A percentile compares a stretch with the other conserved stretches of the same genome.
Evolutionary conservation across 208 protist genomes (phyloP).

Genomic region (Kentomonas sorsogonicus): DNA sequence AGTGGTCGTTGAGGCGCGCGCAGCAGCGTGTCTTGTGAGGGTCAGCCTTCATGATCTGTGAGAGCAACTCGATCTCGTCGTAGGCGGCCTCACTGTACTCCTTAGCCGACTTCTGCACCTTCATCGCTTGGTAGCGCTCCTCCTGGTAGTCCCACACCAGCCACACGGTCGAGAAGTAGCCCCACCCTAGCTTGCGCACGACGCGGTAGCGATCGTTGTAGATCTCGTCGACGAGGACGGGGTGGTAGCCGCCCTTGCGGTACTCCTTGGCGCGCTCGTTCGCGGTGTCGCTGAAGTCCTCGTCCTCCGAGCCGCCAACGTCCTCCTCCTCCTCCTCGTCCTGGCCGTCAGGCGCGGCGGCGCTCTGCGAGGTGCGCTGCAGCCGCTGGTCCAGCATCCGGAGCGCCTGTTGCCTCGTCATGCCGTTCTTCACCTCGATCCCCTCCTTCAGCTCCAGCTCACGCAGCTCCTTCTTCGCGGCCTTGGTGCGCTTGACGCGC

Average conservation of each 20-base stretch:
- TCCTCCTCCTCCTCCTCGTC: constrained; percentile 37
- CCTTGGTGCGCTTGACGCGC: constrained; percentile 20
- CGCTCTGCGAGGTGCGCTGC: neutral
- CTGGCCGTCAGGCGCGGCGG: constrained; percentile 16
- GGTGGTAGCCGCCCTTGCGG: constrained; percentile 96
- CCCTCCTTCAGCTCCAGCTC: constrained; percentile 34
- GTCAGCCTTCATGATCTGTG: constrained; percentile 78
- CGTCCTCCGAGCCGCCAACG: constrained; percentile 42
- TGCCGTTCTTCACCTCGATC: constrained; percentile 56
- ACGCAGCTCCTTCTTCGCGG: constrained; percentile 23
- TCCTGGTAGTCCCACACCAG: constrained; percentile 95
- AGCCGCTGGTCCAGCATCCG: constrained; percentile 38
- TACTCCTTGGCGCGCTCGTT: constrained; percentile 84
- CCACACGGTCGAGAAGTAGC: constrained; percentile 99
- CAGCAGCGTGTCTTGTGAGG: constrained; percentile 62
- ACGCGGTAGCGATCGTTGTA: constrained; percentile 93
- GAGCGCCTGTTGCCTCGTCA: constrained; percentile 57
- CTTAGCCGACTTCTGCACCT: constrained; percentile 75
- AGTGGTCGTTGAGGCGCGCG: constrained; percentile 84
- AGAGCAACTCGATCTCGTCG: constrained; percentile 77
- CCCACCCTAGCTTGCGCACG: constrained; percentile 97
- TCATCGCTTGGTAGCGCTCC: constrained; percentile 84
- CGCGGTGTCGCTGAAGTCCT: constrained; percentile 84
- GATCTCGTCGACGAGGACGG: constrained; percentile 90
- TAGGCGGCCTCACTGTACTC: constrained; percentile 79